Base-by-base conservation (phyloP, 2,329 filamentous ascomycete genomes). In the Colletotrichum acutatum region DNA sequence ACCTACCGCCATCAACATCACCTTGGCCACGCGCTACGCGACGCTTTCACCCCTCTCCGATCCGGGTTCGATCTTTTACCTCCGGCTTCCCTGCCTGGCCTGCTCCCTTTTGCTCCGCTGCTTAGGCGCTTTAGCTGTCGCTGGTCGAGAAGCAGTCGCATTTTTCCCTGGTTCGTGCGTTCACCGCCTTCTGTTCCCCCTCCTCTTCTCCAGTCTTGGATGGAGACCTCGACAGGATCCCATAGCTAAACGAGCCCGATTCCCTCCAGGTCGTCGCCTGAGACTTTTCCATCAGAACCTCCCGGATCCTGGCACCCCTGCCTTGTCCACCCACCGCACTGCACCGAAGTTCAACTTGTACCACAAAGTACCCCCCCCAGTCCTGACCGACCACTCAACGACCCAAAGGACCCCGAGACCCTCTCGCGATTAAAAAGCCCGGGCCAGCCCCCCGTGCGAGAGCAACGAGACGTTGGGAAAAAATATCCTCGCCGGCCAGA, bases 281-380 rank as follows among this genome's bases (percentile, higher is more conserved):
- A 72, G 70, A 72, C 70, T 65, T 70, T 70, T 63, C 66, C 46
- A 59, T 70, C 60, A 64, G 70, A 69, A 65, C 70, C 66, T 72
- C 70, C 60, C 66, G 70, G 59, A 72, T 70, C 70, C 70, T 70
- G 66, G 70, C 66, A 72, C 70, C 70, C 70, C 70, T 72, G 66
- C 60, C 60, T 66, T 72, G 70, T 60, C 66, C 66, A 60, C 70
- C 70, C 70, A 72, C 70, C 66, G 60, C 66, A 56, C 30, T 30
- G 61, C 61, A 54, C 28, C 46, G 46, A 42, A 42, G 37, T 42
- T 42, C 37, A 42, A 34, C 24, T 54, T 63, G 42, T 63, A 53
- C 61, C 30, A 28, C 61, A 37, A 53, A 72, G 60, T 70, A 72
- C 70, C 56, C 66, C 66, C 66, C 70, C 70, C 57, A 59, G 68